These are phyloP conservation scores for Xylaria castorea DNA, from an alignment of 495 filamentous ascomycete genomes.

Conservation along the genomic window DNA sequence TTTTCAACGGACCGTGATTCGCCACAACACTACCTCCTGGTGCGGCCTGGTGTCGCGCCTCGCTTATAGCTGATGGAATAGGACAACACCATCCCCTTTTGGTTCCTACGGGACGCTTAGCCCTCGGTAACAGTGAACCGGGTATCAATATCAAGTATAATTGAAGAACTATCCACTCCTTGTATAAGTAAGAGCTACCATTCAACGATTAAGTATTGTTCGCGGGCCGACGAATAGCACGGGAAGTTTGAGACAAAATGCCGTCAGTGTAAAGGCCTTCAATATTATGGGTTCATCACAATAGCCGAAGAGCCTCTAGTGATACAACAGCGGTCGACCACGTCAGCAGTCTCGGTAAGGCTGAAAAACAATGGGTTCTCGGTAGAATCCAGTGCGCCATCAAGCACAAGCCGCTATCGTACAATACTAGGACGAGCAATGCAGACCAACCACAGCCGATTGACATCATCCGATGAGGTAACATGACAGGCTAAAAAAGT, in stretches of 20 bases:
- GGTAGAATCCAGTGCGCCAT: background rate
- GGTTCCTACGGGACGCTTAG: no score
- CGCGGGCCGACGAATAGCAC: background rate
- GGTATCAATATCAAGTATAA: background rate
- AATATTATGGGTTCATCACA: background rate
- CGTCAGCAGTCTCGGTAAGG: conserved; percentile 20
- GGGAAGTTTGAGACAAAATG: background rate
- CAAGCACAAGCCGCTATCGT: background rate
- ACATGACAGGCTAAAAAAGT: background rate
- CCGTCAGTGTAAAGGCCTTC: background rate
- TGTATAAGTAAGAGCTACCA: background rate
- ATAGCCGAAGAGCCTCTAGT: background rate
- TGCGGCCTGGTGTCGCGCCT: background rate
- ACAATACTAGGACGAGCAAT: background rate
- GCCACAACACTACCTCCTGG: background rate
- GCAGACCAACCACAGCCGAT: conserved; percentile 2
- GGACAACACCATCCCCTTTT: background rate
- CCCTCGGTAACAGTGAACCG: background rate
- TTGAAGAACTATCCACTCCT: background rate
- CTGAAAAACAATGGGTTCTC: conserved; percentile 4
- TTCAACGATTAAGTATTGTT: no score
- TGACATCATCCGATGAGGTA: background rate
- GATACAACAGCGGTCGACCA: background rate
- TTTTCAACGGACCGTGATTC: background rate
- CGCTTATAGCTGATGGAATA: conserved; percentile 1